phyloP scores from a whole-genome alignment of 139 green algal species.

The Coccomyxa sp. region DNA sequence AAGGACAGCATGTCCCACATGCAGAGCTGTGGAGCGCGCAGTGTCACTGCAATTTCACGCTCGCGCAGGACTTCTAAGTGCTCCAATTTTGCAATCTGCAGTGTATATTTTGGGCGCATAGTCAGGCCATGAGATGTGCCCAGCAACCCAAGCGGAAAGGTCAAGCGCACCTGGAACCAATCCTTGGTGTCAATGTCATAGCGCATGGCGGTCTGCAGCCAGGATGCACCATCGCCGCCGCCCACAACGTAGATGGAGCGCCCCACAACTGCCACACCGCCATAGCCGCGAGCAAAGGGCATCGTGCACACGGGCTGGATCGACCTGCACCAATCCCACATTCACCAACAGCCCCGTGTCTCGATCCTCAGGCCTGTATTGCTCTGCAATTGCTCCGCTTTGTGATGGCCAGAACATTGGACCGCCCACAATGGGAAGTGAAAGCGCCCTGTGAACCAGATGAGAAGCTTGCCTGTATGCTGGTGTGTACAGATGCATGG shows the following conservation, averaged over 20 bases:
- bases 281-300: slow-evolving; percentile 22
- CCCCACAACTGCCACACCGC: slow-evolving; percentile 15
- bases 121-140: no score
- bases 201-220: slow-evolving; percentile 18
- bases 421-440: no score
- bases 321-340: neutral
- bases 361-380: neutral
- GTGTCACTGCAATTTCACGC: no score
- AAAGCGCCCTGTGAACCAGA: no score
- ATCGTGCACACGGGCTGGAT: slow-evolving; percentile 1
- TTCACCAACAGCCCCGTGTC: neutral
- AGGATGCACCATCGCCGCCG: slow-evolving; percentile 23
- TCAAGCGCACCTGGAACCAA: slow-evolving; percentile 19
- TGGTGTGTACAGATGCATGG: slow-evolving; percentile 18
- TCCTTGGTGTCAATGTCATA: neutral
- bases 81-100: no score
- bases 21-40: no score
- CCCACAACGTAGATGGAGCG: slow-evolving; percentile 31
- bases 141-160: no score
- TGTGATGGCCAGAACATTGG: no score
- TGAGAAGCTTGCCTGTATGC: neutral
- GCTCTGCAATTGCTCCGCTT: neutral
- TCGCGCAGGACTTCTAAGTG: no score
- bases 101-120: no score
- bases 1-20: no score